phyloP scores from a whole-genome alignment of 345 rosid species.

The Populus ilicifolia region DNA sequence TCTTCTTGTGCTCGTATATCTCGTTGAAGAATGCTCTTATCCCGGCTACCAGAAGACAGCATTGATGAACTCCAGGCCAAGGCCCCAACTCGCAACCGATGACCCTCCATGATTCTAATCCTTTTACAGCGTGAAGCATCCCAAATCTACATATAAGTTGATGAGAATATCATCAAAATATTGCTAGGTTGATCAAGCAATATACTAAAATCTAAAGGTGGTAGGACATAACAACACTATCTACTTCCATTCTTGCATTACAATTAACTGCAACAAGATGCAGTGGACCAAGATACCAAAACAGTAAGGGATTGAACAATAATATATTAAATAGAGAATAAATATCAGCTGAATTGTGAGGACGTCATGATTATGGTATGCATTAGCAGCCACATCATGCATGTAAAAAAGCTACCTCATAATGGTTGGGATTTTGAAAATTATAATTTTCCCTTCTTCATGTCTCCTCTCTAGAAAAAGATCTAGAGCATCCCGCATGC shows the following conservation, averaged over 20 bases:
- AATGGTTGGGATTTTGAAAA: neutral
- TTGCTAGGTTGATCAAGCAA: neutral
- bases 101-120: constrained; percentile 95
- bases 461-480: neutral
- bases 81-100: constrained; percentile 87
- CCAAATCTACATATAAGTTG: constrained; percentile 60
- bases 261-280: neutral
- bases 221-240: neutral
- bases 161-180: constrained; percentile 1
- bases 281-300: neutral
- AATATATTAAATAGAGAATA: neutral
- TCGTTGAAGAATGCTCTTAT: constrained; percentile 86
- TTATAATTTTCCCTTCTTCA: neutral
- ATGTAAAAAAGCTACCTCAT: neutral
- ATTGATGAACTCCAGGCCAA: constrained; percentile 87
- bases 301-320: no score
- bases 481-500: neutral
- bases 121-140: constrained; percentile 78
- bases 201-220: constrained; percentile 4
- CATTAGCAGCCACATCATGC: neutral
- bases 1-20: constrained; percentile 80
- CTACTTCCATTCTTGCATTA: neutral
- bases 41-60: constrained; percentile 94
- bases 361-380: neutral
- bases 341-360: neutral